Percentiles rank a stretch among this genome's conserved stretches.
phyloP scores from a whole-genome alignment of 148 eudicot genomes.

The Chenopodium album region DNA sequence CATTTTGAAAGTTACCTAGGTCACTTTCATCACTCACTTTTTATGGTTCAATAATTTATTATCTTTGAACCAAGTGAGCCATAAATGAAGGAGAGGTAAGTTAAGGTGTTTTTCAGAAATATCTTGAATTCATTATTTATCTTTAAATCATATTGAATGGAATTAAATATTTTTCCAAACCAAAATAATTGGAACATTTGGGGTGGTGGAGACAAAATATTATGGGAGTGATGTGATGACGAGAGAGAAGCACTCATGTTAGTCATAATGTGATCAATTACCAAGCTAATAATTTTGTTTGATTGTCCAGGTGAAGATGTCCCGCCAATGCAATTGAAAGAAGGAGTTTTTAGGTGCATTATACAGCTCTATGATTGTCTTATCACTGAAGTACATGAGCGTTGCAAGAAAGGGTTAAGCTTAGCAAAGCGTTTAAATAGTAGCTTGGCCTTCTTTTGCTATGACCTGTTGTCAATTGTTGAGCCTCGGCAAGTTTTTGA shows the following conservation, averaged over 20 bases:
- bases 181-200: no score
- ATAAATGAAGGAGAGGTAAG: no score
- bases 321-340: conserved; percentile 98
- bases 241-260: no score
- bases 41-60: not conserved
- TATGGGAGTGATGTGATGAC: no score
- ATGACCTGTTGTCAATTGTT: conserved; percentile 84
- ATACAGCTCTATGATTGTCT: conserved; percentile 96
- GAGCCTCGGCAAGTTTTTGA: conserved; percentile 99
- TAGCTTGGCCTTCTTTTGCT: conserved; percentile 94
- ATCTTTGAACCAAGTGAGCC: not conserved
- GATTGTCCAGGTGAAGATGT: conserved; percentile 80
- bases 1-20: not conserved
- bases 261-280: no score
- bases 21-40: not conserved
- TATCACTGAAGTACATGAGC: conserved; percentile 98
- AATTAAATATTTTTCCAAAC: no score
- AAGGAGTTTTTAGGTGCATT: conserved; percentile 93
- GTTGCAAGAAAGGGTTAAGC: conserved; percentile 93
- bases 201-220: no score
- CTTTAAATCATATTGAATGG: not conserved
- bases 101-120: not conserved
- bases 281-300: conserved; percentile 13
- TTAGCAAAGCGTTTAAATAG: conserved; percentile 94
- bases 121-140: not conserved